Evolutionary conservation across 1,284 basidiomycete genomes (phyloP), one percentile per base, ranked within the genome.

Genomic region (Golubevia pallescens): DNA sequence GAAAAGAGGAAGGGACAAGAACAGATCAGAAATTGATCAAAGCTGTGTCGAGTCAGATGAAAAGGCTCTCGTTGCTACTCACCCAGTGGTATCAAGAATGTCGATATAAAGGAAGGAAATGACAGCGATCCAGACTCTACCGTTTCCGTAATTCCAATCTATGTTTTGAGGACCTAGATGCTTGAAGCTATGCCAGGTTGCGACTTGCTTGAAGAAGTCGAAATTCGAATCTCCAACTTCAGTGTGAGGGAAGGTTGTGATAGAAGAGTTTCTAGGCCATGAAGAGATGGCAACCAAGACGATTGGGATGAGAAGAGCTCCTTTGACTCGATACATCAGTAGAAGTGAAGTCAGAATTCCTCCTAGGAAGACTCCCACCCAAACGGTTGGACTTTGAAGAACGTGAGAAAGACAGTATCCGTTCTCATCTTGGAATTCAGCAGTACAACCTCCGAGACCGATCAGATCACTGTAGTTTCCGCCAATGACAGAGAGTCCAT

Each of bases 301-400:
- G 77, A 95, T 94, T 65, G 80, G 86, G 71, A 93, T 90, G 51
- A 94, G 89, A 77, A 94, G 91, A 4, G 93, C 92, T 62, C 93
- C 93, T 75, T 92, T 92, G 79, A 95, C 89, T 65, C 93, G 92
- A 87, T 93, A 95, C 72, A n/a, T n/a, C n/a, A n/a, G n/a, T n/a
- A n/a, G n/a, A 34, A 84, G 70, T 16, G 71, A 75, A 16, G 77
- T 84, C 24, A 84, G 62, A 71, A 95, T 88, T n/a, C 93, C 94
- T 72, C 93, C 93, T 19, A 91, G 87, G 86, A 94, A 93, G 67
- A 95, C 90, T 61, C 94, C 93, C n/a, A 95, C 87, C 93, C 93
- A 95, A 86, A 93, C 90, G 3, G 90, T 92, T 1, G 92, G 93
- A 71, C 87, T 90, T 65, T 90, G 91, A 53, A 94, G 86, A 10